Conservation (phyloP, 345 rosid species). For the Populus simonii region DNA sequence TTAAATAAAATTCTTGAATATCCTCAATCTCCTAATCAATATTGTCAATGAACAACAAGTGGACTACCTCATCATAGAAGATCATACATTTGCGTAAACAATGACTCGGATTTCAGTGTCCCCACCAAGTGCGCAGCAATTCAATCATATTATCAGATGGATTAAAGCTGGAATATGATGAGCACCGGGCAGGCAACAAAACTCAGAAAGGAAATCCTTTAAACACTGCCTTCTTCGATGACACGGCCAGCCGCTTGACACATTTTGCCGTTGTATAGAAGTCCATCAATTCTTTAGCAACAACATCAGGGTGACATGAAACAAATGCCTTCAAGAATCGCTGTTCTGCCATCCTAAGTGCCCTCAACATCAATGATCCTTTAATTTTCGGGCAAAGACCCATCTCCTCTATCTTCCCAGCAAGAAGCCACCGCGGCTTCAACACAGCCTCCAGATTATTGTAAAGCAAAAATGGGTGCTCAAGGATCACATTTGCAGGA, state of each 20-base stretch:
- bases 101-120: too few species aligned
- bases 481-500: constrained; percentile 46
- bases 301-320: constrained; percentile 49
- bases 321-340: constrained; percentile 58
- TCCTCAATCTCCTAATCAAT: too few species aligned
- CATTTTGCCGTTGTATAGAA: constrained; percentile 44
- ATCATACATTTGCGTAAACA: too few species aligned
- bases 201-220: constrained; percentile 72
- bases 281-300: constrained; percentile 56
- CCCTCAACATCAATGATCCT: constrained; percentile 35
- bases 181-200: too few species aligned
- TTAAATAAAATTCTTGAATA: too few species aligned
- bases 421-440: constrained; percentile 60
- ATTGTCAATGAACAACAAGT: too few species aligned
- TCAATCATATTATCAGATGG: too few species aligned
- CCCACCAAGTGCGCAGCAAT: too few species aligned
- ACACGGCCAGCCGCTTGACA: constrained; percentile 58
- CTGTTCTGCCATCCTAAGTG: constrained; percentile 64
- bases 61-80: too few species aligned
- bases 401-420: constrained; percentile 58
- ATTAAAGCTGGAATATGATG: too few species aligned
- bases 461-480: constrained; percentile 52
- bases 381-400: constrained; percentile 47
- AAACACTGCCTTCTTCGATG: constrained; percentile 42
- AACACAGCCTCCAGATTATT: constrained; percentile 50